Conservation (phyloP, 176 grass and related monocot species). For the Hsuehochloa calcarea region DNA sequence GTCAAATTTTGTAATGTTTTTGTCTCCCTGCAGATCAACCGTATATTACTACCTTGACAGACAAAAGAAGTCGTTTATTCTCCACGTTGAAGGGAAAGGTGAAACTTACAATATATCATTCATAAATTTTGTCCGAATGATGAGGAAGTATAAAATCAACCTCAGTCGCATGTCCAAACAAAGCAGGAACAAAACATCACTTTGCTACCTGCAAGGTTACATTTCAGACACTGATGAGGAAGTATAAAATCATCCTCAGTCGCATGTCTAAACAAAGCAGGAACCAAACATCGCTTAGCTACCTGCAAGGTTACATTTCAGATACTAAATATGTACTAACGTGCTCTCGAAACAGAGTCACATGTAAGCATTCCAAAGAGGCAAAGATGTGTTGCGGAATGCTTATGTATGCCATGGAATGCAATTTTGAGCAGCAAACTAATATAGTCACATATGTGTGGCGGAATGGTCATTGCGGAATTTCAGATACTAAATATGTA, state of each 20-base stretch:
- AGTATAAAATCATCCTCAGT: constrained; percentile 97
- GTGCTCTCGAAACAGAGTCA: background rate
- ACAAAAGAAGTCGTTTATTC: constrained; percentile 27
- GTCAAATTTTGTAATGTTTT: constrained; percentile 99
- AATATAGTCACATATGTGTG: too few species aligned
- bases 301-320: constrained; percentile 55
- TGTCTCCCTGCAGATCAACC: constrained; percentile 76
- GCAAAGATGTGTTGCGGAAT: background rate
- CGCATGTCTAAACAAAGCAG: constrained; percentile 87
- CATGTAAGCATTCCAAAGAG: background rate
- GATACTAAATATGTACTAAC: constrained; percentile 11
- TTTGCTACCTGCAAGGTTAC: constrained; percentile 73
- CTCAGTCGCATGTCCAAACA: constrained; percentile 87
- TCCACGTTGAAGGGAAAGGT: background rate
- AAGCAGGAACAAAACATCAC: constrained; percentile 77
- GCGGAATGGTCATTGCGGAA: too few species aligned
- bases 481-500: background rate
- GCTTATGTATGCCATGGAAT: background rate
- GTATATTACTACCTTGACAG: constrained; percentile 34
- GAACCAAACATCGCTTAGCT: constrained; percentile 87
- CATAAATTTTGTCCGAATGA: constrained; percentile 86
- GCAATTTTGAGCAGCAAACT: background rate
- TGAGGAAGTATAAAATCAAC: constrained; percentile 96
- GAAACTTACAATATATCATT: constrained; percentile 75
- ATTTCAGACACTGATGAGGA: constrained; percentile 34